Percentiles rank a stretch among this genome's conserved stretches.
Conservation (phyloP, 768 basidiomycete genomes). For the Leccinum ochraceum region DNA sequence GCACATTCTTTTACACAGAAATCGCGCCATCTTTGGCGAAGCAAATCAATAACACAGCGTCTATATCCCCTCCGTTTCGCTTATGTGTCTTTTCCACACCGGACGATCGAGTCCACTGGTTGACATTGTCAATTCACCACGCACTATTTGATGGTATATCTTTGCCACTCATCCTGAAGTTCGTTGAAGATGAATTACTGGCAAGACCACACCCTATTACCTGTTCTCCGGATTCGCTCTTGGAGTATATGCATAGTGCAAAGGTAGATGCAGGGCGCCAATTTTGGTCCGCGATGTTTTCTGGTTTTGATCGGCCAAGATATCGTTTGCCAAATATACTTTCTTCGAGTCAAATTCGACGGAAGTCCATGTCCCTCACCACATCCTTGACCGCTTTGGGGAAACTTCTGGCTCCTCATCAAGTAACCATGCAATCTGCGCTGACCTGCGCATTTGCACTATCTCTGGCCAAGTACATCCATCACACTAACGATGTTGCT, state of each 20-base stretch:
- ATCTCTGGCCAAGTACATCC: slow-evolving; percentile 27
- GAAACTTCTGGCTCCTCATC: slow-evolving; percentile 20
- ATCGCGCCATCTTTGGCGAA: slow-evolving; percentile 22
- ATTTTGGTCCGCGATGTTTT: slow-evolving; percentile 30
- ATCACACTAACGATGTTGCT: slow-evolving; percentile 27
- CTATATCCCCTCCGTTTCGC: slow-evolving; percentile 21
- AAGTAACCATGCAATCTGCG: slow-evolving; percentile 35
- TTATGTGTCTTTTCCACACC: slow-evolving; percentile 11
- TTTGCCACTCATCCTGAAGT: slow-evolving; percentile 30
- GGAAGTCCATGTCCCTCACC: slow-evolving; percentile 13
- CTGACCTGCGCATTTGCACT: slow-evolving; percentile 31
- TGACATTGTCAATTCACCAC: slow-evolving; percentile 36
- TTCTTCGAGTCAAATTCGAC: slow-evolving; percentile 10
- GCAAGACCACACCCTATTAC: slow-evolving; percentile 9
- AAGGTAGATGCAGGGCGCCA: slow-evolving; percentile 15
- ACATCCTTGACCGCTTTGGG: slow-evolving; percentile 22
- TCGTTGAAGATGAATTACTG: slow-evolving; percentile 26
- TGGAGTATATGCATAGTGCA: slow-evolving; percentile 24
- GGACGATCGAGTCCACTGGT: slow-evolving; percentile 2
- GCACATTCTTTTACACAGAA: slow-evolving; percentile 21
- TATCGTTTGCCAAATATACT: slow-evolving; percentile 5
- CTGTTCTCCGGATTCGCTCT: slow-evolving; percentile 17
- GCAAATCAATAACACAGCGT: slow-evolving; percentile 26
- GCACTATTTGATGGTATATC: slow-evolving; percentile 37
- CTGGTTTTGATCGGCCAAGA: slow-evolving; percentile 22